These are phyloP conservation scores for Mycena vitilis DNA, from an alignment of 768 basidiomycete species.

Conservation along the genomic window DNA sequence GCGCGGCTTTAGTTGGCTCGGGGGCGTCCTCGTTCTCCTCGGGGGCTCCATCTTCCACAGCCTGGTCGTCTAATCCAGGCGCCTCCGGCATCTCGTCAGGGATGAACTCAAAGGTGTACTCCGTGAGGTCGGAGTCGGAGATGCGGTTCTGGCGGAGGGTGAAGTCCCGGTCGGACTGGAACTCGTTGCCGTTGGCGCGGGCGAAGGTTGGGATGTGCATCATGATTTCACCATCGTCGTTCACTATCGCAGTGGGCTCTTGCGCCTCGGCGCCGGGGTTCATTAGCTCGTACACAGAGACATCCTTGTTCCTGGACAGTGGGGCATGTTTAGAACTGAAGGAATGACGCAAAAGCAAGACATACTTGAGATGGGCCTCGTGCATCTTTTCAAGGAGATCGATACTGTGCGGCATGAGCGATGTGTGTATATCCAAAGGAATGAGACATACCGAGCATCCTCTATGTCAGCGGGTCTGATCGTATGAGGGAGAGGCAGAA, in stretches of 20 bases:
- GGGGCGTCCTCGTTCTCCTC: neutral
- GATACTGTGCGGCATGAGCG: neutral
- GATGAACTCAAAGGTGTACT: conserved; percentile 19
- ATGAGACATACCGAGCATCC: conserved; percentile 14
- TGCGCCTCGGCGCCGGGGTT: conserved; percentile 26
- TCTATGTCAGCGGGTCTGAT: neutral
- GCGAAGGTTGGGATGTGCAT: no score
- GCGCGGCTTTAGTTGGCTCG: neutral
- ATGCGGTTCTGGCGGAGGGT: neutral
- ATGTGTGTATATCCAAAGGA: neutral
- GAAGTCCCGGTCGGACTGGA: neutral
- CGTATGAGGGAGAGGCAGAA: conserved; percentile 2
- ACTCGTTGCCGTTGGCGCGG: conserved; percentile 2
- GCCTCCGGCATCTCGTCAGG: conserved; percentile 5
- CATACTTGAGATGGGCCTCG: conserved; percentile 3
- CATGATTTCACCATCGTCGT: no score
- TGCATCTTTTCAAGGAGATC: neutral
- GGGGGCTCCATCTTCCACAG: no score
- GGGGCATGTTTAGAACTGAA: no score
- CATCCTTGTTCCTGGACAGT: neutral
- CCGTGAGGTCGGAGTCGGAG: conserved; percentile 4
- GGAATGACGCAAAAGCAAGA: neutral
- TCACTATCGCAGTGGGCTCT: neutral
- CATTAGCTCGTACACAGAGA: conserved; percentile 5
- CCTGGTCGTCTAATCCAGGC: no score